Evolutionary conservation across 768 basidiomycete genomes (phyloP), one percentile per base, ranked within the genome.

Genomic region (Hygrophorus russula): DNA sequence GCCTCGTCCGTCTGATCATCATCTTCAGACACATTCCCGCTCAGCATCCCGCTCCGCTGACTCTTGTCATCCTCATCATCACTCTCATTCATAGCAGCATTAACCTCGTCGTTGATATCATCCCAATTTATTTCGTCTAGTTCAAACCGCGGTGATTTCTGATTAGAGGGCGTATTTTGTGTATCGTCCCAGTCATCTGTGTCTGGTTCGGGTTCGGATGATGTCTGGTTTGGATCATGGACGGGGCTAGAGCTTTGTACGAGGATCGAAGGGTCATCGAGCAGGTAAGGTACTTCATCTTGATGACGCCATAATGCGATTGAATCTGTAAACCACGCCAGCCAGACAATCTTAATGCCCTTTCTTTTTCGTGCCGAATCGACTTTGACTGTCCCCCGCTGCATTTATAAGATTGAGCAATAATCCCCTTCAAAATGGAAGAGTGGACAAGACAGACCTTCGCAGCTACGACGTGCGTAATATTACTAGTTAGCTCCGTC

Each of bases 341-440:
- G 61, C 78, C 86, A 87, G 14, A 98, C 90, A 47, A 97, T 78
- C 57, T 82, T 80, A 56, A 87, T 77, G 17, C 75, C 76, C 5
- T 81, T 78, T n/a, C 76, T 74, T 55, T 75, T 75, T 33, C 82
- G 74, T 0, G 92, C 91, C 42, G 72, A 67, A 56, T 91, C 82
- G 0, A 94, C 91, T 64, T 99, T 99, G 50, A 83, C 82, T 0
- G 94, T 97, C 28, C 88, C 87, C 48, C 78, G 78, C 88, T 93
- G 54, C 14, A 15, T 37, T 47, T 13, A 44, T 33, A 17, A 29
- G 36, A 38, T 39, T 48, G 18, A 47, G 46, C 36, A 41, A 15
- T 18, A 39, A 20, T 34, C 32, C 18, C 32, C 18, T 40, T 19
- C 9, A 31, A 28, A n/a, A 24, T 29, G n/a, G 30, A 32, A 32